These are phyloP conservation scores for Kregervanrija fluxuum DNA, from an alignment of 805 yeast genomes.

Conservation along the genomic window DNA sequence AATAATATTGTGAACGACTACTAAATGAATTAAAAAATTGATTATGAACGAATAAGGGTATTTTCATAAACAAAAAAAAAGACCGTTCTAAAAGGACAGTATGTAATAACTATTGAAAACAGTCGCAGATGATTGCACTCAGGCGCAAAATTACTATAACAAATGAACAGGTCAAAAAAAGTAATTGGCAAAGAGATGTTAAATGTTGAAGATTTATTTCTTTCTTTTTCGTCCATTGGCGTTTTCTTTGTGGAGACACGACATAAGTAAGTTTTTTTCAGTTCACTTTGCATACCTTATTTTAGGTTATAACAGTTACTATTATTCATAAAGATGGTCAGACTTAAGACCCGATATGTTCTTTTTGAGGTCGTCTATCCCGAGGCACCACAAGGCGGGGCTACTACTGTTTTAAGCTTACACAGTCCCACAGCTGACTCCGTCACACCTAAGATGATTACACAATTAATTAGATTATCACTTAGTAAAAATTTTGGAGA, in stretches of 20 bases:
- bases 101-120: neutral
- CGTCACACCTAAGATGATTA: slow-evolving; percentile 42
- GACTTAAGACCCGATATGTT: slow-evolving; percentile 79
- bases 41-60: neutral
- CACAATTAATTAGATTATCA: slow-evolving; percentile 46
- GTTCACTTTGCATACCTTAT: too few species aligned
- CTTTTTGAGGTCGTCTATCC: slow-evolving; percentile 77
- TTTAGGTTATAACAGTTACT: too few species aligned
- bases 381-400: slow-evolving; percentile 15
- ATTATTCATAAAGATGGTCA: slow-evolving; percentile 52
- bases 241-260: too few species aligned
- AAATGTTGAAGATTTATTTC: too few species aligned
- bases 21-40: neutral
- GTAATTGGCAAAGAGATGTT: too few species aligned
- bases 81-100: neutral
- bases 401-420: slow-evolving; percentile 19
- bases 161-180: too few species aligned
- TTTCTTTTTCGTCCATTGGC: too few species aligned
- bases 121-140: neutral
- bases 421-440: slow-evolving; percentile 45
- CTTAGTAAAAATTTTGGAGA: slow-evolving; percentile 72
- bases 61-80: neutral
- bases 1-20: neutral
- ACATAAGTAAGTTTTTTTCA: too few species aligned
- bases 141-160: neutral